Percentiles rank a stretch among this genome's conserved stretches.
phyloP scores from a whole-genome alignment of 371 early-diverging fungal species.

The Mortierella polycephala region DNA sequence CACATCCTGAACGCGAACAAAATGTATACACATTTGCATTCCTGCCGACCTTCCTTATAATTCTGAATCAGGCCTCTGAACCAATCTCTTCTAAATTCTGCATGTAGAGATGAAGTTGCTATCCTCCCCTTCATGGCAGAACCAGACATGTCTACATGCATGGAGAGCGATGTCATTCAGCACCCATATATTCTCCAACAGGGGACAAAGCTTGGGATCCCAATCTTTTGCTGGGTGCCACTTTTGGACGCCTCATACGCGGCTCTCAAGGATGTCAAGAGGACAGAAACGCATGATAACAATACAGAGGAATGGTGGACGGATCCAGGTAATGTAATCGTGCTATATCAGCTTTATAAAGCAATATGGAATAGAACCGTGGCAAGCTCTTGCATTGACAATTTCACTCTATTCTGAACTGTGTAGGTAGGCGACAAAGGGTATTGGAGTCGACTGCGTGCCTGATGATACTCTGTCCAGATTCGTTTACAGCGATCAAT shows the following conservation, averaged over 20 bases:
- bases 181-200: conserved; percentile 39
- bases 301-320: conserved; percentile 28
- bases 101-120: conserved; percentile 43
- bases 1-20: conserved; percentile 28
- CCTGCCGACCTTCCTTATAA: background rate
- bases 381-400: background rate
- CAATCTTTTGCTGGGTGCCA: conserved; percentile 50
- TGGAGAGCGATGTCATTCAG: background rate
- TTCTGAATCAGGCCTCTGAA: background rate
- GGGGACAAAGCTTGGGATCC: conserved; percentile 48
- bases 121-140: conserved; percentile 43
- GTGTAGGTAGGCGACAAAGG: conserved; percentile 10
- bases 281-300: background rate
- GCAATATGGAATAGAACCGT: too few relatives aligned
- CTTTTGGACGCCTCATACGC: conserved; percentile 30
- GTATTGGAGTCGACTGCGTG: conserved; percentile 33
- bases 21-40: conserved; percentile 22
- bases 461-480: conserved; percentile 65
- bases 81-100: background rate
- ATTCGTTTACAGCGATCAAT: conserved; percentile 67
- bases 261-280: conserved; percentile 19
- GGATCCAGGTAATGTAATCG: conserved; percentile 33
- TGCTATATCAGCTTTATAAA: too few relatives aligned
- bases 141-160: background rate
- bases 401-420: background rate